phyloP scores from a whole-genome alignment of 768 basidiomycete genomes.

The Boletellus emodensis region DNA sequence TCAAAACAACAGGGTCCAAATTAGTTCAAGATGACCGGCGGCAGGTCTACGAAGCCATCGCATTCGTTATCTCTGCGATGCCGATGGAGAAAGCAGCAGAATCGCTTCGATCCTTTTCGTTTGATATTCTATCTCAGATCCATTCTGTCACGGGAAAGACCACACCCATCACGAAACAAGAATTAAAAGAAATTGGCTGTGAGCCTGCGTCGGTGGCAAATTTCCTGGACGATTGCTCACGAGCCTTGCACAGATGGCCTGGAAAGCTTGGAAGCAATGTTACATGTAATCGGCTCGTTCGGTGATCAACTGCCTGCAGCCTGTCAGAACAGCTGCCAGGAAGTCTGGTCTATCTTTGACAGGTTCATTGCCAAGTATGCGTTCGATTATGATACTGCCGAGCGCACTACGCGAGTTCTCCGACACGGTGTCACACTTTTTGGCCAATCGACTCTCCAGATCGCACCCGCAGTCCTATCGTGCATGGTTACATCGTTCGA shows the following conservation, averaged over 20 bases:
- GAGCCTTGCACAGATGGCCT: conserved; percentile 56
- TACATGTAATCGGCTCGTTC: conserved; percentile 75
- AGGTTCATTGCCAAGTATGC: conserved; percentile 76
- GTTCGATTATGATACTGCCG: conserved; percentile 68
- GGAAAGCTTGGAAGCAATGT: conserved; percentile 91
- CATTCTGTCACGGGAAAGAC: conserved; percentile 59
- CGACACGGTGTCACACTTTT: conserved; percentile 84
- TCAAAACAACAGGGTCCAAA: conserved; percentile 73
- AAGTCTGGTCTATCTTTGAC: conserved; percentile 85
- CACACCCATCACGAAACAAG: conserved; percentile 59
- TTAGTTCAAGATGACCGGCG: conserved; percentile 83
- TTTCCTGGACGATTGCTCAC: conserved; percentile 6
- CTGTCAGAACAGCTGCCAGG: conserved; percentile 73
- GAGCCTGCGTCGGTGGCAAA: conserved; percentile 28
- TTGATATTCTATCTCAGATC: conserved; percentile 77
- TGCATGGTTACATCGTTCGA: conserved; percentile 81
- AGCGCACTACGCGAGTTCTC: conserved; percentile 79
- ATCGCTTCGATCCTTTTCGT: conserved; percentile 80
- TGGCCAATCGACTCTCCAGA: conserved; percentile 55
- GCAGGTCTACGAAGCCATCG: conserved; percentile 94
- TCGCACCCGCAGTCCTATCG: conserved; percentile 67
- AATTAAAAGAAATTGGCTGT: conserved; percentile 67
- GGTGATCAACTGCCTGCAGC: conserved; percentile 77
- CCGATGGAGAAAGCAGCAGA: conserved; percentile 82
- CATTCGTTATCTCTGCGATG: conserved; percentile 93